Evolutionary conservation across 305 asterid species (phyloP), one percentile per base, ranked within the genome.

Genomic region (Andrographis paniculata): DNA sequence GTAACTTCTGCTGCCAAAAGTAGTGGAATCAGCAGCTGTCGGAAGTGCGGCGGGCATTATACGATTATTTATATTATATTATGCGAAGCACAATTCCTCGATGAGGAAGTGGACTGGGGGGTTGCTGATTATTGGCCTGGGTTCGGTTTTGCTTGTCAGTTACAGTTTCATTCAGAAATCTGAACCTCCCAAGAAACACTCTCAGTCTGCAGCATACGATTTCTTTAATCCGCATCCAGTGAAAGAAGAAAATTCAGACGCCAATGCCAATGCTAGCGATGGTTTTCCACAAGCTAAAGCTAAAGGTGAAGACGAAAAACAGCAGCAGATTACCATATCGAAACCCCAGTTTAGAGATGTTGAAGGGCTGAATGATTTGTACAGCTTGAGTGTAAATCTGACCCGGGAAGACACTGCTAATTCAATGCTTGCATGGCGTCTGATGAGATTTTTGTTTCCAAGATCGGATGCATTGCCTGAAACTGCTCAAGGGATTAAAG

Each of bases 61-160:
- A n/a, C n/a, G n/a, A n/a, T n/a, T n/a, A n/a, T n/a, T n/a, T n/a
- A n/a, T n/a, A n/a, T n/a, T n/a, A 6, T 66, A 45, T 47, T 63
- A 59, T 63, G 67, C 54, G 20, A 45, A 47, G 17, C 14, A 24
- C 20, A 28, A 41, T 24, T 51, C 52, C 50, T 73, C 67, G 57
- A 87, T 79, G 94, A 87, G 75, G 83, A 83, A 65, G 66, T 87
- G 87, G 93, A 70, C 67, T 14, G 93, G 94, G 50, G 84, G 80
- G 17, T 61, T 76, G 50, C 56, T 80, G 45, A 75, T 83, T 36
- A 5, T 66, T 24, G 67, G 48, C 55, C 87, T 83, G 52, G 81
- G 81, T 52, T 55, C 74, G 11, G 40, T 78, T 61, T 65, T 83
- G 65, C 5, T 83, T 43, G 50, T 74, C 53, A 77, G 80, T 55